Evolutionary conservation across 2,329 filamentous ascomycete species (phyloP), one percentile per base, ranked within the genome.

Genomic region (Myriosclerotinia duriaeana): DNA sequence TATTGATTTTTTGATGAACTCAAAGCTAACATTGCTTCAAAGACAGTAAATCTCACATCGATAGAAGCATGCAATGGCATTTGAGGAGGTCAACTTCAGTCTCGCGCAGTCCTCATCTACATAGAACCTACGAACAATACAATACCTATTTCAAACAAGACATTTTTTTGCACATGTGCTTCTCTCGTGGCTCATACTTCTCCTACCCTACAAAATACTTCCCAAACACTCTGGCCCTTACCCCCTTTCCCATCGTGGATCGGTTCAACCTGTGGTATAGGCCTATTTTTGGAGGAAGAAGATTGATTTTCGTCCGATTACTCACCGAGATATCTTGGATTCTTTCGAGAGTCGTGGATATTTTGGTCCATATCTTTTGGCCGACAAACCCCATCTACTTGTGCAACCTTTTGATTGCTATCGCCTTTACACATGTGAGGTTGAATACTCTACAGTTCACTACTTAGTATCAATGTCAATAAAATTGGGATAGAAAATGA

Each of bases 251-350:
- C 59, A 75, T 78, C 26, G 74, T 71, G 76, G 78, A 78, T 75
- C 71, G 74, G 76, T 78, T 77, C 75, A 74, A 75, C 74, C 86
- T 80, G 82, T 92, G 89, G 88, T 87, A 81, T 84, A 83, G 87
- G 86, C 90, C 89, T 90, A 91, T 92, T 92, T 92, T 92, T 86
- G 87, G 85, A 84, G 84, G 81, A 92, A 89, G 89, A 84, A 93
- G 87, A 93, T 82, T 72, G 79, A 87, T 73, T 66, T 61, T 44
- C 71, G 79, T 78, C 83, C 83, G 78, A 78, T 80, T 87, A 91
- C 89, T 91, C 89, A 91, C 87, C 88, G 83, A 84, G 81, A 80
- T 84, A 82, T 83, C 80, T 80, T 79, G 77, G 77, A 75, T 76
- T 38, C 42, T 67, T 78, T 75, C 62, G 53, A 46, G 53, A 72